Base-by-base conservation (phyloP, 2,329 filamentous ascomycete species). In the Pleurostoma richardsiae region DNA sequence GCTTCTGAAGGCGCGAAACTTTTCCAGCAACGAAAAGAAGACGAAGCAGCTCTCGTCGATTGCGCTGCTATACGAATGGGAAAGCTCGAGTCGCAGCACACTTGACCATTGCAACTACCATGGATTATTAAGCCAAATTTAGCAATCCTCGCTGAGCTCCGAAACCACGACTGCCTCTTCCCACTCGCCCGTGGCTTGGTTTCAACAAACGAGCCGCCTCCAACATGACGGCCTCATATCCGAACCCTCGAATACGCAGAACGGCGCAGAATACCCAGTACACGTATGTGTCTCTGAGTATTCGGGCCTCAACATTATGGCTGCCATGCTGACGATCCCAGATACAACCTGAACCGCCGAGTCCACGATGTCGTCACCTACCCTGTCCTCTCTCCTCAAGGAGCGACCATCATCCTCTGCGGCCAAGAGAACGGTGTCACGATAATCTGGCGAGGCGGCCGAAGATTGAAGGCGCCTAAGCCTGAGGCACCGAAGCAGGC, bases 351-450 rank as follows among this genome's bases (percentile, higher is more conserved):
- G 30, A 67, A 73, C 39, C 72, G 76, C 49, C 78, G 81, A 49
- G 69, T 83, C 42, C 71, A 84, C 60, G 71, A 80, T 56, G 71
- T 82, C 43, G 78, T 82, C 54, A 74, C 74, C 4, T 85, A 85
- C 56, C 82, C 82, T 1, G 68, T 82, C 19, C 71, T 73, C 48
- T 83, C 82, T 2, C 73, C 80, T 2, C 82, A 86, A 56, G 82
- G 82, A 33, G 82, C 82, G 5, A 80, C 75, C 3, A 74, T 85
- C 56, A 60, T 85, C 29, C 64, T 86, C 40, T 83, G 83, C 55
- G 81, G 78, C 41, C 81, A 85, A 54, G 79, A 83, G 49, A 80
- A 77, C 60, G 82, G 82, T 40, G 63, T 84, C 39, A 80, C 75
- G 3, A 56, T 85, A 36, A 62, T 80, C 28, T 86, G 82, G 82